These are phyloP conservation scores for Gryganskiella cystojenkinii DNA, from an alignment of 192 early-diverging fungal species.

Conservation along the genomic window DNA sequence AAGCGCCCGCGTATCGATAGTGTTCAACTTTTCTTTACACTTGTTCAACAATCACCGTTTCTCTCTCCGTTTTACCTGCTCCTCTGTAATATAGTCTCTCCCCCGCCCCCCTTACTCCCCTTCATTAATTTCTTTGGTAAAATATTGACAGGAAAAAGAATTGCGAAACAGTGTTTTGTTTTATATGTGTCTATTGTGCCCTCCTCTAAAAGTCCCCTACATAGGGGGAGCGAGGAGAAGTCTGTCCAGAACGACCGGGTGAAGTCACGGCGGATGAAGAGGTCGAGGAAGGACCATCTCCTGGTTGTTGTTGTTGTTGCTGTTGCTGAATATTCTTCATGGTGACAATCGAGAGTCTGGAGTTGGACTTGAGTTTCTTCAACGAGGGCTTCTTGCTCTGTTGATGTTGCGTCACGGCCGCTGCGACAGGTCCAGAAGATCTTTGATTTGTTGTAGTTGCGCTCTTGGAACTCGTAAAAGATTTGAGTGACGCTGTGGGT, in stretches of 20 bases:
- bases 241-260: background rate
- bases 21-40: no score
- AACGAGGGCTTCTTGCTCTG: conserved; percentile 5
- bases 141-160: no score
- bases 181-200: no score
- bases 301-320: background rate
- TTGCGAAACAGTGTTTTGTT: no score
- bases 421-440: no score
- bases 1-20: background rate
- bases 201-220: conserved; percentile 33
- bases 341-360: conserved; percentile 14
- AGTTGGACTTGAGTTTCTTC: conserved; percentile 15
- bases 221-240: conserved; percentile 17
- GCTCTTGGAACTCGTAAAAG: no score
- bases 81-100: no score
- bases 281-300: background rate
- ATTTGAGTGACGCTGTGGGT: background rate
- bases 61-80: no score
- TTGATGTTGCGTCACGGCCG: no score
- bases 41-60: no score
- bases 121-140: no score
- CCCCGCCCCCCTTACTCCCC: no score
- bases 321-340: background rate
- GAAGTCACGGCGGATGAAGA: background rate
- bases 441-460: background rate